Percentiles rank a stretch among this genome's conserved stretches.
Conservation (phyloP, 2,329 filamentous ascomycete genomes). For the Pestalotiopsis sp. region DNA sequence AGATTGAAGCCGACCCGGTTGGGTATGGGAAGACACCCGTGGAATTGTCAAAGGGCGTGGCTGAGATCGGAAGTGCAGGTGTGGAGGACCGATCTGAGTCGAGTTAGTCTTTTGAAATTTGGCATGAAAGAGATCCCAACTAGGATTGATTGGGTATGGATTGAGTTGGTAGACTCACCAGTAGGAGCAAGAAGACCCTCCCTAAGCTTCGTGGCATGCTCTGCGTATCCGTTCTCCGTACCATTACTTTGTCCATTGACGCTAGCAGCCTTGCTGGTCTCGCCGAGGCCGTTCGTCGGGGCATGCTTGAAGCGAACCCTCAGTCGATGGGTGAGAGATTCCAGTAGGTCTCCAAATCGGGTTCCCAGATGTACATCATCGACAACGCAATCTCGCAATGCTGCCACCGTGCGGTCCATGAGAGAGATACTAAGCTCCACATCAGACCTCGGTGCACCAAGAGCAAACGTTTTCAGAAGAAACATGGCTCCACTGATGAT, state of each 20-base stretch:
- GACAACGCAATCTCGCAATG: slow-evolving; percentile 76
- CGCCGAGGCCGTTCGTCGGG: slow-evolving; percentile 46
- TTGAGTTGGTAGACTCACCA: slow-evolving; percentile 25
- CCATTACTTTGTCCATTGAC: slow-evolving; percentile 32
- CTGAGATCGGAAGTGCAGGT: slow-evolving; percentile 58
- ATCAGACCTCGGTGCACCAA: slow-evolving; percentile 78
- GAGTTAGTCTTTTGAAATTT: slow-evolving; percentile 16
- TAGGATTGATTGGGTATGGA: background rate
- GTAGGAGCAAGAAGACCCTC: slow-evolving; percentile 29
- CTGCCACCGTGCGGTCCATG: slow-evolving; percentile 75
- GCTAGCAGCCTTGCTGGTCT: slow-evolving; percentile 26
- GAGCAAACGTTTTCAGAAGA: slow-evolving; percentile 79
- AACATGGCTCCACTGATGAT: slow-evolving; percentile 88
- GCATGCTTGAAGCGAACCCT: slow-evolving; percentile 75
- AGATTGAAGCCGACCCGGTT: slow-evolving; percentile 46
- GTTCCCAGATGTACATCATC: slow-evolving; percentile 87
- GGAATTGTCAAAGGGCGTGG: slow-evolving; percentile 64
- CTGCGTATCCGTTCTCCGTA: slow-evolving; percentile 27
- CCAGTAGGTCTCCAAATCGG: slow-evolving; percentile 80
- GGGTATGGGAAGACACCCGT: slow-evolving; percentile 58
- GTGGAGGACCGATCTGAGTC: slow-evolving; percentile 42
- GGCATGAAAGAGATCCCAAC: background rate
- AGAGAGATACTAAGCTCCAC: slow-evolving; percentile 75
- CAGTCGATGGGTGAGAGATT: slow-evolving; percentile 74
- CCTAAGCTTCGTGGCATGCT: slow-evolving; percentile 26